A percentile compares a stretch with the other conserved stretches of the same genome.
Evolutionary conservation across 2,329 filamentous ascomycete genomes (phyloP).

Genomic region (Colletotrichum sp.): DNA sequence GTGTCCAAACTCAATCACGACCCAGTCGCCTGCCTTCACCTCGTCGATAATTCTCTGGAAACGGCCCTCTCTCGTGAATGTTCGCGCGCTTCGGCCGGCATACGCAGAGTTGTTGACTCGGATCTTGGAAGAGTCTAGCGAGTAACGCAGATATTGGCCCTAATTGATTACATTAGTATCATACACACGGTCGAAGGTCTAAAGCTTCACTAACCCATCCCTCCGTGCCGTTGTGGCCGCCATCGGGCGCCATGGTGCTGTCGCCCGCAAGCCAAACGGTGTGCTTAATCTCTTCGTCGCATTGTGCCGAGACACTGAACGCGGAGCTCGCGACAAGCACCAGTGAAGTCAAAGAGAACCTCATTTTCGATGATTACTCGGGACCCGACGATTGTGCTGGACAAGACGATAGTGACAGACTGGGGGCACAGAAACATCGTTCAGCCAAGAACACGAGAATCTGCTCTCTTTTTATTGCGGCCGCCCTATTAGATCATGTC

Average conservation of each 20-base stretch:
- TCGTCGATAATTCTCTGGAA: constrained; percentile 61
- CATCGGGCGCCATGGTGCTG: constrained; percentile 60
- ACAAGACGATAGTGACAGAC: neutral
- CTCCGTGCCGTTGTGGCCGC: constrained; percentile 47
- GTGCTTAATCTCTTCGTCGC: neutral
- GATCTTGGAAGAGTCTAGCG: constrained; percentile 31
- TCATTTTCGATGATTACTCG: neutral
- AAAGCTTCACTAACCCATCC: constrained; percentile 52
- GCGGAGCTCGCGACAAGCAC: neutral
- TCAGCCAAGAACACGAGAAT: neutral
- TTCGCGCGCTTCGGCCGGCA: constrained; percentile 70
- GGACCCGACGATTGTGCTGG: neutral
- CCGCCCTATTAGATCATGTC: neutral
- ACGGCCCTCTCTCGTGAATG: constrained; percentile 69
- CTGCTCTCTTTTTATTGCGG: neutral
- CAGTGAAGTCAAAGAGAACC: neutral
- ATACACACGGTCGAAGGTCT: rapidly evolving
- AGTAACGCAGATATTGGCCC: constrained; percentile 63
- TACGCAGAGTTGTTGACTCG: constrained; percentile 67
- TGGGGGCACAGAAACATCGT: rapidly evolving
- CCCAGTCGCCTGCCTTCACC: constrained; percentile 64
- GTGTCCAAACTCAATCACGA: constrained; percentile 75
- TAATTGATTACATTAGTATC: neutral
- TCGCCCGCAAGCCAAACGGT: constrained; percentile 65
- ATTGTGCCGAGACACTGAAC: neutral